Percentiles rank a stretch among this genome's conserved stretches.
Evolutionary conservation across 495 filamentous ascomycete genomes (phyloP).

Genomic region (Podospora conica): DNA sequence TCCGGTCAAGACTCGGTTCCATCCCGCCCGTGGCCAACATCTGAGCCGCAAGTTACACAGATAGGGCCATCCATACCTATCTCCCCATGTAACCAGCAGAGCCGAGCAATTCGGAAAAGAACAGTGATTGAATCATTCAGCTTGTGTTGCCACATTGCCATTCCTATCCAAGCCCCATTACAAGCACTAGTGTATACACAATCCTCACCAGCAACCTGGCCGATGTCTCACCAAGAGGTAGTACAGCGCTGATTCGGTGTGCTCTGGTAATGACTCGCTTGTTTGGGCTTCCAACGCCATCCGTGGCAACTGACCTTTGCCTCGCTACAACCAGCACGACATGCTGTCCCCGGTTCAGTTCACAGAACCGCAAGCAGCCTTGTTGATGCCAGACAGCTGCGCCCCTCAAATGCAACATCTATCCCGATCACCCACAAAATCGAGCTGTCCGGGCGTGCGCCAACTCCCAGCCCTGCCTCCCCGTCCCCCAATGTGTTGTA

Average conservation of each 20-base stretch:
- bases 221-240: background rate
- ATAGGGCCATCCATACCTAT: background rate
- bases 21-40: background rate
- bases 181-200: background rate
- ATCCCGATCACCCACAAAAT: background rate
- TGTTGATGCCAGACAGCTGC: background rate
- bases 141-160: background rate
- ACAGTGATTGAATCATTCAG: no score
- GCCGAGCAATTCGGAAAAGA: no score
- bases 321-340: background rate
- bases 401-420: constrained; percentile 4
- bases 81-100: no score
- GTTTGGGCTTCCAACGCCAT: constrained; percentile 6
- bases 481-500: background rate
- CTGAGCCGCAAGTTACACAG: background rate
- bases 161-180: background rate
- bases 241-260: background rate
- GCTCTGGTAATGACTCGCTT: constrained; percentile 8
- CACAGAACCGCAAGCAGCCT: background rate
- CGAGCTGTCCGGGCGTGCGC: background rate
- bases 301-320: background rate
- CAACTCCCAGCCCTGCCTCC: background rate
- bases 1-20: background rate
- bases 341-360: background rate
- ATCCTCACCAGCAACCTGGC: background rate